Conservation (phyloP, 2,329 filamentous ascomycete genomes). For the Aschersonia sp. region DNA sequence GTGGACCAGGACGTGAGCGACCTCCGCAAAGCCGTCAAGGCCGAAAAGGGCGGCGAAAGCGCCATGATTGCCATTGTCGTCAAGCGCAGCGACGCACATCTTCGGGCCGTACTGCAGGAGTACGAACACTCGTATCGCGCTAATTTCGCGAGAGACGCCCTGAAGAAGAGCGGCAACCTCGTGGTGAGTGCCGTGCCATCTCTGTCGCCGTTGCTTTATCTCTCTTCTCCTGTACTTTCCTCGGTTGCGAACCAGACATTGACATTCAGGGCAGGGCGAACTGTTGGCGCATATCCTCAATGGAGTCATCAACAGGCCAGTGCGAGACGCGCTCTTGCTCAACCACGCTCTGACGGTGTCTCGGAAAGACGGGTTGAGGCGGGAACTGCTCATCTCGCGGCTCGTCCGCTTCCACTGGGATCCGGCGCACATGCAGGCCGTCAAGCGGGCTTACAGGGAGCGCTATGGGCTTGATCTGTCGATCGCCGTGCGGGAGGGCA, state of each 20-base stretch:
- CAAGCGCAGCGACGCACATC: constrained; percentile 63
- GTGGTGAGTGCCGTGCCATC: constrained; percentile 49
- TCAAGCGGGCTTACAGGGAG: constrained; percentile 67
- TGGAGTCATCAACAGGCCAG: constrained; percentile 88
- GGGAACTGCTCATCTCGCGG: constrained; percentile 76
- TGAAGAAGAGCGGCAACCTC: constrained; percentile 79
- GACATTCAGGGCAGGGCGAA: constrained; percentile 52
- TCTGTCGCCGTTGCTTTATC: too few species aligned
- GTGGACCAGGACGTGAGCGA: constrained; percentile 60
- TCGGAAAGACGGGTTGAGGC: constrained; percentile 55
- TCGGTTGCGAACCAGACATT: background rate
- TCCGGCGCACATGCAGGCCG: constrained; percentile 58
- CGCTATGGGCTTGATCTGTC: constrained; percentile 64
- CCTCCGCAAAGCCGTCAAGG: constrained; percentile 52
- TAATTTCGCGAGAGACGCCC: constrained; percentile 79
- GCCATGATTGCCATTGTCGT: constrained; percentile 79
- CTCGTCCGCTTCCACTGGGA: constrained; percentile 92
- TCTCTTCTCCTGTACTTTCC: background rate
- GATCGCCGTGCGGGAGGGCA: constrained; percentile 64
- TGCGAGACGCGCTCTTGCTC: constrained; percentile 79
- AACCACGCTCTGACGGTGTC: constrained; percentile 76
- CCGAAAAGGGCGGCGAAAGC: constrained; percentile 71
- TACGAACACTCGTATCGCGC: constrained; percentile 61
- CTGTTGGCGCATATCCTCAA: constrained; percentile 90
- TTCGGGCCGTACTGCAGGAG: constrained; percentile 61